A percentile compares a stretch with the other conserved stretches of the same genome.
Conservation (phyloP, 208 protist species). For the Leishmania martiniquensis region DNA sequence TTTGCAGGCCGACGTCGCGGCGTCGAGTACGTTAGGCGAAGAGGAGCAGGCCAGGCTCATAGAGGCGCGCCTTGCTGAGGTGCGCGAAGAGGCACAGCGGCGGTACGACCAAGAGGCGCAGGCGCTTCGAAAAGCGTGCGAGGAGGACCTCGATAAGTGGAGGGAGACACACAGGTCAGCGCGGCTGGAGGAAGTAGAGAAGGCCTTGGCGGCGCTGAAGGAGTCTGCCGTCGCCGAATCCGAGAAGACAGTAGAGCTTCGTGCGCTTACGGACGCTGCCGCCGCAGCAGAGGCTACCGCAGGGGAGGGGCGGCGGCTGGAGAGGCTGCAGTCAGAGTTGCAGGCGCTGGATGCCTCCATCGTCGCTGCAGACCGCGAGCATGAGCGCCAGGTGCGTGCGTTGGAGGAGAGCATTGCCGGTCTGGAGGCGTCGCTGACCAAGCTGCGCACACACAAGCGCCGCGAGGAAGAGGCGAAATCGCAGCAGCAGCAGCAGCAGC, state of each 20-base stretch:
- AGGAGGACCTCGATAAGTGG: conserved; percentile 33
- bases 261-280: background rate
- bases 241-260: background rate
- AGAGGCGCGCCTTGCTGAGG: conserved; percentile 23
- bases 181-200: conserved; percentile 28
- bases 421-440: conserved; percentile 4
- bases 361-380: conserved; percentile 5
- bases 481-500: conserved; percentile 15
- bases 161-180: conserved; percentile 30
- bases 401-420: background rate
- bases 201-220: conserved; percentile 8
- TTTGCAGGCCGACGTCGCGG: conserved; percentile 33
- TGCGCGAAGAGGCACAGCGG: conserved; percentile 19
- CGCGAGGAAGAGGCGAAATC: conserved; percentile 4
- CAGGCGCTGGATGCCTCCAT: conserved; percentile 18
- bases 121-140: conserved; percentile 21
- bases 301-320: conserved; percentile 2
- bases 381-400: conserved; percentile 6
- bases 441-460: conserved; percentile 8
- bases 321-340: conserved; percentile 10
- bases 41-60: conserved; percentile 45
- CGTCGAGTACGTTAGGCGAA: conserved; percentile 28
- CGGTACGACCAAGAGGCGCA: conserved; percentile 25
- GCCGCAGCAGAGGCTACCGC: background rate
- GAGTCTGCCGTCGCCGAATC: background rate